Conservation (phyloP, 805 yeast genomes). For the Metschnikowia continentalis region DNA sequence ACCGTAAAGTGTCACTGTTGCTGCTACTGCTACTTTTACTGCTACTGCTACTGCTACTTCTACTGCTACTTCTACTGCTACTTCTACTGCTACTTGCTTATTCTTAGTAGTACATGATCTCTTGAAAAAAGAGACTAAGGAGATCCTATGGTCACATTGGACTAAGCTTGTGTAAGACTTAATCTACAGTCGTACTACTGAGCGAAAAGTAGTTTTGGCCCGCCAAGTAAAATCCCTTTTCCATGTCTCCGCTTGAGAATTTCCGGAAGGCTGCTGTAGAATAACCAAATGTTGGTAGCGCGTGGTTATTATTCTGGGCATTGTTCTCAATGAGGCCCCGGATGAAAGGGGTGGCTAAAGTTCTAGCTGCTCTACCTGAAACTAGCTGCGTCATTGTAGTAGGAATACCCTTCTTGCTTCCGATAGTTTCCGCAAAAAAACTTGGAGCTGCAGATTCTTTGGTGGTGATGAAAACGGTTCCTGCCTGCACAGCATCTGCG, state of each 20-base stretch:
- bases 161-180: too few species aligned
- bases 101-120: too few species aligned
- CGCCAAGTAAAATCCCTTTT: slow-evolving; percentile 31
- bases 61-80: too few species aligned
- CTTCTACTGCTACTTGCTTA: too few species aligned
- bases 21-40: too few species aligned
- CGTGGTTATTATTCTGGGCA: neutral
- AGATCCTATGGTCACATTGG: too few species aligned
- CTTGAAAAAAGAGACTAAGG: too few species aligned
- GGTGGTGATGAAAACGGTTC: slow-evolving; percentile 46
- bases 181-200: too few species aligned
- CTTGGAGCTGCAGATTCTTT: slow-evolving; percentile 25
- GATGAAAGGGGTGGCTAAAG: slow-evolving; percentile 35
- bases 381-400: slow-evolving; percentile 33
- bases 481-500: slow-evolving; percentile 53
- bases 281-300: slow-evolving; percentile 35
- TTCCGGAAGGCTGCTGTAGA: slow-evolving; percentile 30
- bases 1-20: too few species aligned
- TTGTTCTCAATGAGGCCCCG: slow-evolving; percentile 15
- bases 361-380: slow-evolving; percentile 39
- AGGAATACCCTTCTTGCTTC: slow-evolving; percentile 6
- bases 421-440: slow-evolving; percentile 15
- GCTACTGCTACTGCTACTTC: too few species aligned
- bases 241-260: slow-evolving; percentile 14
- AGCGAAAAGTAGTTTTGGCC: slow-evolving; percentile 31